Percentiles rank a stretch among this genome's conserved stretches.
These are phyloP conservation scores for Saccharomyces hybrid DNA, from an alignment of 1,139 yeast genomes.

Conservation along the genomic window DNA sequence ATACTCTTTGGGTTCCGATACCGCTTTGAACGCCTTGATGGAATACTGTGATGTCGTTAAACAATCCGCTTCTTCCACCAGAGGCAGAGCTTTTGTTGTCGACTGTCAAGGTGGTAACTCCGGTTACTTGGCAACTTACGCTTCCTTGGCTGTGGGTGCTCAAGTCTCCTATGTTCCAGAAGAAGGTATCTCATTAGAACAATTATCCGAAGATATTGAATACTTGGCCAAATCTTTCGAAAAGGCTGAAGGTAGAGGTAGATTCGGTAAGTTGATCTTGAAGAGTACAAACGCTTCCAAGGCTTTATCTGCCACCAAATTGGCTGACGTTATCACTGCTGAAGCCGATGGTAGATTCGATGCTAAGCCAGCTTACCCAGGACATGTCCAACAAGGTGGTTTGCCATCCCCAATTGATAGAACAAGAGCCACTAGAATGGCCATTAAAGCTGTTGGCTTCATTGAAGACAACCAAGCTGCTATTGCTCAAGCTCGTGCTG, in stretches of 20 bases:
- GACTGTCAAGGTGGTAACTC: slow-evolving; percentile 97
- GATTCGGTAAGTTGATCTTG: slow-evolving; percentile 62
- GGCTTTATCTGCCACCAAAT: slow-evolving; percentile 57
- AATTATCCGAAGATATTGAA: slow-evolving; percentile 69
- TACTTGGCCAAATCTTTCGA: slow-evolving; percentile 62
- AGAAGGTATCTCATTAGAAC: slow-evolving; percentile 63
- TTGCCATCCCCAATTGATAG: slow-evolving; percentile 76
- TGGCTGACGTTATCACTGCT: slow-evolving; percentile 62
- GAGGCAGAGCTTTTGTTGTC: slow-evolving; percentile 91
- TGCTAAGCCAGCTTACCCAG: slow-evolving; percentile 71
- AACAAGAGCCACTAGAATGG: slow-evolving; percentile 61
- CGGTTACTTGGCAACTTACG: slow-evolving; percentile 83
- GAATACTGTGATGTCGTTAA: slow-evolving; percentile 91
- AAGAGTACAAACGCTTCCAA: slow-evolving; percentile 64
- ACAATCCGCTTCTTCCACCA: slow-evolving; percentile 89
- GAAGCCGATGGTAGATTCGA: slow-evolving; percentile 62
- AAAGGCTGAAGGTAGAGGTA: slow-evolving; percentile 69
- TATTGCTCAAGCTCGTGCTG: slow-evolving; percentile 28
- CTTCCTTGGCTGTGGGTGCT: slow-evolving; percentile 89
- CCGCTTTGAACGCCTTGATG: slow-evolving; percentile 84
- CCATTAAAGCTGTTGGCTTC: slow-evolving; percentile 62
- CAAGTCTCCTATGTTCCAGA: slow-evolving; percentile 92
- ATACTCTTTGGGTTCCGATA: slow-evolving; percentile 84
- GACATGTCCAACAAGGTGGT: slow-evolving; percentile 79
- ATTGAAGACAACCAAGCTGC: slow-evolving; percentile 43